Evolutionary conservation across 2,329 filamentous ascomycete species (phyloP), one percentile per base, ranked within the genome.

Genomic region (Calonectria honghensis): DNA sequence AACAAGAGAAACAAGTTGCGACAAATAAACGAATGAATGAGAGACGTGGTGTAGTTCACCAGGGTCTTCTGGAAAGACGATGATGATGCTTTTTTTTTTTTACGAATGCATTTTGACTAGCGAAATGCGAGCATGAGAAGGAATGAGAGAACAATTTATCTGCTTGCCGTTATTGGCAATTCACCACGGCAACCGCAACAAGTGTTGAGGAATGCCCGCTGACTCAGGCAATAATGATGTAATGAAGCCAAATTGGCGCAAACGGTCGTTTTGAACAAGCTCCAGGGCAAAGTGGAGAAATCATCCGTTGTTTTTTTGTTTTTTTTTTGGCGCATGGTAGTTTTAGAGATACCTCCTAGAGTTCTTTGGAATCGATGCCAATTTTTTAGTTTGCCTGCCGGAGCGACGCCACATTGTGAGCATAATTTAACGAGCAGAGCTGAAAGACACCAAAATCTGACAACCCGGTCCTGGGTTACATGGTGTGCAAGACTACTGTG

Each of bases 301-400:
- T 11, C 18, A 29, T 41, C 24, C 13, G 24, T 24, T 24, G 24
- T 24, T 24, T 24, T 24, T 24, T 24, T 24, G 24, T 45, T 45
- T n/a, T 24, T 11, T 48, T 48, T 48, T 48, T 29, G 39, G 57
- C 35, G 35, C 57, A 41, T 14, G 24, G 35, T 29, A 39, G 16
- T 61, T 63, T 27, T 63, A 41, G 57, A 63, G 57, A 63, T 63
- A 63, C 57, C 57, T 39, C 57, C 57, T 63, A 63, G 35, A 63
- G 39, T 39, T 29, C 13, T 63, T 41, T 41, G 35, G 57, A 63
- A 61, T 63, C 31, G 24, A 63, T 59, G 35, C 57, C 57, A 41
- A 41, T 16, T 41, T 63, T 63, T 27, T 24, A 41, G 35, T 31
- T 63, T 41, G 57, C 57, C 24, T 39, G 10, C 27, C 16, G 27